Percentiles rank a stretch among this genome's conserved stretches.
These are phyloP conservation scores for Mycena haematopus DNA, from an alignment of 768 basidiomycete genomes.

Conservation along the genomic window DNA sequence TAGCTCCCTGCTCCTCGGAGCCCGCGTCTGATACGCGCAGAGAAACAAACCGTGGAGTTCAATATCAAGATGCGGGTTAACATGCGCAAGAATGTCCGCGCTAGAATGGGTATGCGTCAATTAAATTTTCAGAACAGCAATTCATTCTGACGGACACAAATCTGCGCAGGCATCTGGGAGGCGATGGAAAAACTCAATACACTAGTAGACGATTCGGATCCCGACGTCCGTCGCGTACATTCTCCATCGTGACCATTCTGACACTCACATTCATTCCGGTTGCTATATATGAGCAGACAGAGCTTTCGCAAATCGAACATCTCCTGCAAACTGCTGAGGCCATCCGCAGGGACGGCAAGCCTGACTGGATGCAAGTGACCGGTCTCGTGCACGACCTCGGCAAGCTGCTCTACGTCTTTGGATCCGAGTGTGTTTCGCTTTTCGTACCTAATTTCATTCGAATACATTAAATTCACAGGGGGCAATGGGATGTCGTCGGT, in stretches of 20 bases:
- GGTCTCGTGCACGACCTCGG: constrained; percentile 75
- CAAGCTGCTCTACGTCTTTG: constrained; percentile 85
- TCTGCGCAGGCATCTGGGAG: constrained; percentile 68
- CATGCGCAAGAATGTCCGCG: constrained; percentile 71
- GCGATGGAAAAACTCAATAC: constrained; percentile 89
- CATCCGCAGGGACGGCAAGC: constrained; percentile 83
- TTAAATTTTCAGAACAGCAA: neutral
- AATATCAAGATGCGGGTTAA: constrained; percentile 81
- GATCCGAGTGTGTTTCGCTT: constrained; percentile 53
- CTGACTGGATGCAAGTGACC: constrained; percentile 87
- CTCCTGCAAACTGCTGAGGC: constrained; percentile 92
- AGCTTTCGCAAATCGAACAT: constrained; percentile 87
- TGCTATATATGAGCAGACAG: constrained; percentile 59
- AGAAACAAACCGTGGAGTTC: constrained; percentile 87
- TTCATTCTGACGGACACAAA: neutral
- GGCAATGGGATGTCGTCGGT: constrained; percentile 96
- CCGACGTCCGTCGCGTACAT: constrained; percentile 61
- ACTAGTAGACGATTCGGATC: constrained; percentile 90
- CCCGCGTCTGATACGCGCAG: constrained; percentile 41
- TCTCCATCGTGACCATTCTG: too few species aligned
- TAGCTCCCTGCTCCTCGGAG: neutral
- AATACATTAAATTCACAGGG: constrained; percentile 34
- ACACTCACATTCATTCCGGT: neutral
- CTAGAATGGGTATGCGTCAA: constrained; percentile 61
- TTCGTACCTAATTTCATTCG: neutral